Percentiles rank a stretch among this genome's conserved stretches.
Evolutionary conservation across 768 basidiomycete genomes (phyloP).

Genomic region (Suillus placidus): DNA sequence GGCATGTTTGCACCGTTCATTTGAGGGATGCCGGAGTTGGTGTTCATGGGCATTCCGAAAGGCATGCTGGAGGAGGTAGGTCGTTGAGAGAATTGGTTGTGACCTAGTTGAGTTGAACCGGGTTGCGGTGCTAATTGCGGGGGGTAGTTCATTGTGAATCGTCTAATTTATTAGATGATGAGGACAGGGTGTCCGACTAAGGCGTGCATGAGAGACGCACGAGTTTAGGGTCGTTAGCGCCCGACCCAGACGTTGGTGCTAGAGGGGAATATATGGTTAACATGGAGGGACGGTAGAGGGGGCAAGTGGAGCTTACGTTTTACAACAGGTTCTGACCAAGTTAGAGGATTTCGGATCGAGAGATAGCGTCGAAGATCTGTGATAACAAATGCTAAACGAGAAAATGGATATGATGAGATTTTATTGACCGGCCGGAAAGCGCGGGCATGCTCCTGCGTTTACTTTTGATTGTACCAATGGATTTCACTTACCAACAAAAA

Average conservation of each 20-base stretch:
- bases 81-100: constrained; percentile 27
- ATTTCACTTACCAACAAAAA: constrained; percentile 13
- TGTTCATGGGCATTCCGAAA: constrained; percentile 20
- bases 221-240: constrained; percentile 17
- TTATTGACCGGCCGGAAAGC: constrained; percentile 18
- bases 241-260: constrained; percentile 13
- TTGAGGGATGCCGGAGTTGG: constrained; percentile 6
- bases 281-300: background rate
- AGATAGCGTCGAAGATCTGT: constrained; percentile 20
- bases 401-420: constrained; percentile 17
- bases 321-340: constrained; percentile 12
- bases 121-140: constrained; percentile 14
- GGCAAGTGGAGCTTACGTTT: constrained; percentile 17
- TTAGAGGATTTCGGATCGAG: constrained; percentile 14
- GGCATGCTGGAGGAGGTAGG: constrained; percentile 19
- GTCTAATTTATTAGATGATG: background rate
- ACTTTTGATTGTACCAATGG: constrained; percentile 15
- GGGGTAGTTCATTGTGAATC: constrained; percentile 1
- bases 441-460: constrained; percentile 11
- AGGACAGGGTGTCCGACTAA: background rate
- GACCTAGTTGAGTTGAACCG: constrained; percentile 20
- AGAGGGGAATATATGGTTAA: background rate
- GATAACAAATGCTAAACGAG: constrained; percentile 20
- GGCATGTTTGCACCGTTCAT: constrained; percentile 15
- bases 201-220: constrained; percentile 3